A percentile compares a stretch with the other conserved stretches of the same genome.
phyloP scores from a whole-genome alignment of 192 early-diverging fungal species.

The Rhizophagus prolifer region DNA sequence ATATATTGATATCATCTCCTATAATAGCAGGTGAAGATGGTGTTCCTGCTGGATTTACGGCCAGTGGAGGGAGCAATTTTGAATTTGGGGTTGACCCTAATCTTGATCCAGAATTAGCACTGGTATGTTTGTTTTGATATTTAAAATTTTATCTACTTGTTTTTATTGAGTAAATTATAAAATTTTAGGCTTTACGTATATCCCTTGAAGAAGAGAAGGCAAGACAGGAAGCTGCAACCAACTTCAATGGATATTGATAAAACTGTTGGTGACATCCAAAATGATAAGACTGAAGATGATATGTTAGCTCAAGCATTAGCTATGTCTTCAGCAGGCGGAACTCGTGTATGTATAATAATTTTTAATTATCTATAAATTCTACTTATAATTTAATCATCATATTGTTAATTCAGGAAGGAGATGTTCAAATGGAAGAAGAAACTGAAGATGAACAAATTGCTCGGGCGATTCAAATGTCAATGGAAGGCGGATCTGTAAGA shows the following conservation, averaged over 20 bases:
- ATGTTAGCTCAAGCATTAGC: slow-evolving; percentile 68
- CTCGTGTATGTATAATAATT: slow-evolving; percentile 30
- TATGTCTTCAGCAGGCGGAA: slow-evolving; percentile 59
- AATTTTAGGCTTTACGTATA: slow-evolving; percentile 78
- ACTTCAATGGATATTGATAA: slow-evolving; percentile 40
- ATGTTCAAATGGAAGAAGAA: slow-evolving; percentile 66
- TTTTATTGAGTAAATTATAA: not conserved
- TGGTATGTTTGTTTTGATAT: slow-evolving; percentile 44
- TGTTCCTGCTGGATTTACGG: slow-evolving; percentile 62
- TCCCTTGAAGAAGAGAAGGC: slow-evolving; percentile 95
- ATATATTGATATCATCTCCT: slow-evolving; percentile 81
- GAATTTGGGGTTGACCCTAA: slow-evolving; percentile 95
- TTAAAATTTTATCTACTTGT: not conserved
- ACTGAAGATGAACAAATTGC: slow-evolving; percentile 73
- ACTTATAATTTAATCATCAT: no score
- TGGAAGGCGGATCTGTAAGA: slow-evolving; percentile 43
- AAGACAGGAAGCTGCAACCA: slow-evolving; percentile 68
- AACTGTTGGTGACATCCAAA: slow-evolving; percentile 26
- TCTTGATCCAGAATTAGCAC: slow-evolving; percentile 90
- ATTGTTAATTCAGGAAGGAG: slow-evolving; percentile 42
- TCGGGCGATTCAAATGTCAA: slow-evolving; percentile 74
- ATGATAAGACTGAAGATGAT: slow-evolving; percentile 54
- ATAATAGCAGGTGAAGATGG: slow-evolving; percentile 87
- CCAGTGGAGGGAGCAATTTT: slow-evolving; percentile 67
- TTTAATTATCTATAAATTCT: not conserved